Base-by-base conservation (phyloP, 2,329 filamentous ascomycete genomes). In the Pestalotiopsis sp. region DNA sequence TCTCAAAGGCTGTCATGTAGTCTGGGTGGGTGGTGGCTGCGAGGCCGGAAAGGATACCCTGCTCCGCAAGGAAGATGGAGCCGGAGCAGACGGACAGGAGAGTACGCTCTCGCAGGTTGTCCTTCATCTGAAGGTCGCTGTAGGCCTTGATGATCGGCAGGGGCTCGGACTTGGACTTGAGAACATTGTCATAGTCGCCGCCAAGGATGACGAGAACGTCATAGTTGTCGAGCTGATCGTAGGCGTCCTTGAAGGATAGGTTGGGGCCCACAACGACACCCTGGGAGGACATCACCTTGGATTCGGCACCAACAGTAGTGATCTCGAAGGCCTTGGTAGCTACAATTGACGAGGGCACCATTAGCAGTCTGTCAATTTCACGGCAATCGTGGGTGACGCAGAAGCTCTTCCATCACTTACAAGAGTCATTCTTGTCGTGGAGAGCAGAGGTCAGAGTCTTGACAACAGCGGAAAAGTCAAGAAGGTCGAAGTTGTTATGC, bases 21-120 rank as follows among this genome's bases (percentile, higher is more conserved):
- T 96, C 92, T 70, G 92, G 91, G 80, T 96, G 93, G 69, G 92
- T 95, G 71, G 93, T 97, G 74, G 92, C 93, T 38, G 91, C 90
- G 31, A 96, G 85, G 71, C 93, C 93, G 72, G 91, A 89, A 70
- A 97, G 88, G 77, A 96, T 89, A 73, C 93, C 93, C 76, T 91
- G 87, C 76, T 92, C 85, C 70, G 91, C 93, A 64, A 95, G 88
- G 82, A 95, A 88, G 77, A 95, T 88, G 58, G 91, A 88, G 71
- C 93, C 93, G 61, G 92, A 93, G 84, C 92, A 94, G 79, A 97
- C 85, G 73, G 92, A 93, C 74, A 96, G 83, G 76, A 96, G 84
- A 64, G 93, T 95, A 74, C 93, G 92, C 85, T 97, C 93, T 75
- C 92, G 92, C 76, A 85, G 86, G 13, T 93, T 92, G 75, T 95